Base-by-base conservation (phyloP, 495 filamentous ascomycete genomes). In the Aspergillus nidulans region DNA sequence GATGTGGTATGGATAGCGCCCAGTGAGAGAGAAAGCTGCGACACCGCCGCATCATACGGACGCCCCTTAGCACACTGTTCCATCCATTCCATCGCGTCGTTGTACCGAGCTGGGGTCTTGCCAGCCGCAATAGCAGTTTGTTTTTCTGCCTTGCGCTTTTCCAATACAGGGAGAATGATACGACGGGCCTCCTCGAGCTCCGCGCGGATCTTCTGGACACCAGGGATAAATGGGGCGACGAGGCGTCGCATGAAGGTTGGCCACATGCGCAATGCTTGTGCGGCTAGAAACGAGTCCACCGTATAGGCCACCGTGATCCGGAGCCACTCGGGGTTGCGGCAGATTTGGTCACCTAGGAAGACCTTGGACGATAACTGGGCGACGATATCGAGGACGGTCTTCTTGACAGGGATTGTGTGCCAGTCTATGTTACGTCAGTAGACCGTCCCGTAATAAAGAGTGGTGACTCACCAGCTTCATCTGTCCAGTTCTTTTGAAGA, bases 321-420 rank as follows among this genome's bases (percentile, higher is more conserved):
- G 2, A 84, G 61, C 69, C 83, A 86, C 10, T 78, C 72, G 39
- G 74, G 69, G 9, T 78, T 64, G 7, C 77, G 74, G 54, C 77
- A 78, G 5, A 82, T 49, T 10, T 74, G 63, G 0, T 64, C 55
- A 18, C 80, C 81, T 28, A 81, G 69, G 49, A 84, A 84, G 10
- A 80, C 63, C n/a, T 73, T 66, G 20, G 77, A 77, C 0, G 81
- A 80, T n/a, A 81, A 62, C 12, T 69, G 71, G 32, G 77, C 76
- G 6, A 84, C 75, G 16, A 82, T 70, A 19, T 69, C 13, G 15
- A 59, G 34, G 26, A 52, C 26, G 13, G 23, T 52, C 6, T 32
- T 0, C 19, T 48, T 55, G 10, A 48, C 21, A 3, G 43, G 23
- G 19, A 55, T 48, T 1, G 25, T 20, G 15, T 40, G 43, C 52